Conservation (phyloP, 768 basidiomycete genomes). For the Porpolomopsis calyptriformis region DNA sequence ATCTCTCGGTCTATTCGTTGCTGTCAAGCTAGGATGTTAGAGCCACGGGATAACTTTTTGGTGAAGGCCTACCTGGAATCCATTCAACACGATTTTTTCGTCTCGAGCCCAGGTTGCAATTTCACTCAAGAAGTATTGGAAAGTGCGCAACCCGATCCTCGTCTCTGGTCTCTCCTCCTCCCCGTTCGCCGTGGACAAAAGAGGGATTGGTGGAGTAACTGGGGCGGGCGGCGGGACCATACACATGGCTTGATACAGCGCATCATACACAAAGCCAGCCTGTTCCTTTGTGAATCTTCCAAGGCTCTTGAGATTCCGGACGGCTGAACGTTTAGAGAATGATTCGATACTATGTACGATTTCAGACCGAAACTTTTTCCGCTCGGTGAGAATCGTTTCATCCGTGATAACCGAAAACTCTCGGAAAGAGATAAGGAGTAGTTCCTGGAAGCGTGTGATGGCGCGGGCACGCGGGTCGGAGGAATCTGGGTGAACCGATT, state of each 20-base stretch:
- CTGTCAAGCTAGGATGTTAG: conserved; percentile 26
- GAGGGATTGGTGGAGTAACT: conserved; percentile 35
- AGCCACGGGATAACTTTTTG: not conserved
- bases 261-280: conserved; percentile 84
- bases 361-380: conserved; percentile 76
- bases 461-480: conserved; percentile 81
- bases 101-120: conserved; percentile 93
- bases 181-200: conserved; percentile 48
- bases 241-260: conserved; percentile 77
- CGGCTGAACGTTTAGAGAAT: conserved; percentile 84
- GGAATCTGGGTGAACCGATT: conserved; percentile 87
- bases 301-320: conserved; percentile 74
- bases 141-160: conserved; percentile 74
- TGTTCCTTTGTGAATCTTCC: conserved; percentile 83
- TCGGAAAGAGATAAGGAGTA: conserved; percentile 91
- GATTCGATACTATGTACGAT: conserved; percentile 88
- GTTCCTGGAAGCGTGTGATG: conserved; percentile 95
- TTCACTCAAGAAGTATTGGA: conserved; percentile 83
- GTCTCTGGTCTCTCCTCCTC: conserved; percentile 81
- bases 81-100: conserved; percentile 86
- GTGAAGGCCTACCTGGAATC: conserved; percentile 55
- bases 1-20: conserved; percentile 80
- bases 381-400: conserved; percentile 82
- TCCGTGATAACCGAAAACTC: conserved; percentile 96
- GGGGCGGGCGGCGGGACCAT: conserved; percentile 57